A percentile compares a stretch with the other conserved stretches of the same genome.
These are phyloP conservation scores for Coemansia sp. DNA, from an alignment of 192 early-diverging fungal genomes.

Conservation along the genomic window DNA sequence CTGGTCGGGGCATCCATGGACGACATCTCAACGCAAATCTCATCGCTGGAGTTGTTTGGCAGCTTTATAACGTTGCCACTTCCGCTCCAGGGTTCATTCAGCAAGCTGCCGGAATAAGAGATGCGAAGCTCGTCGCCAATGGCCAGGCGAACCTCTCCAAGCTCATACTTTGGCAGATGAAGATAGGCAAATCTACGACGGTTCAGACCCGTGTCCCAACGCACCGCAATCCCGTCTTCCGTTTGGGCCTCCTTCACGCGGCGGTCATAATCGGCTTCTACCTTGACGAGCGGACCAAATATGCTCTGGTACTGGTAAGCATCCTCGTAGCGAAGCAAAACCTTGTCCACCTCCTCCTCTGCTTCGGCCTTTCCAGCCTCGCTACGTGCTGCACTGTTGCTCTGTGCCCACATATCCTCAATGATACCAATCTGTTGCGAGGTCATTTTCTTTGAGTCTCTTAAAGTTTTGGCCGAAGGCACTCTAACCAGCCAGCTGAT, in stretches of 20 bases:
- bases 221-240: constrained; percentile 89
- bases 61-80: constrained; percentile 93
- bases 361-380: constrained; percentile 78
- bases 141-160: constrained; percentile 83
- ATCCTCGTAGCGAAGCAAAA: constrained; percentile 89
- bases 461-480: constrained; percentile 82
- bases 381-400: constrained; percentile 69
- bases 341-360: constrained; percentile 71
- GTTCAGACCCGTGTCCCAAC: constrained; percentile 98
- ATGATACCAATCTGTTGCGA: constrained; percentile 81
- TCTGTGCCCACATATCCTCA: constrained; percentile 91
- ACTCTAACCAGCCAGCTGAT: constrained; percentile 93
- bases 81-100: constrained; percentile 79
- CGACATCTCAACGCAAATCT: constrained; percentile 90
- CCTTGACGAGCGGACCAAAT: constrained; percentile 91
- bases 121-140: constrained; percentile 94
- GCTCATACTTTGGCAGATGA: constrained; percentile 87
- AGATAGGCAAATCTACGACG: constrained; percentile 92
- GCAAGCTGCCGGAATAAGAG: constrained; percentile 83
- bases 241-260: constrained; percentile 91
- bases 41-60: constrained; percentile 92
- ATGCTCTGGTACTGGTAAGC: constrained; percentile 97
- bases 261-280: constrained; percentile 93
- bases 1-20: constrained; percentile 71
- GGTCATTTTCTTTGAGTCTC: constrained; percentile 80